Evolutionary conservation across 148 eudicot species (phyloP).

Genomic region (Arctostaphylos glauca): DNA sequence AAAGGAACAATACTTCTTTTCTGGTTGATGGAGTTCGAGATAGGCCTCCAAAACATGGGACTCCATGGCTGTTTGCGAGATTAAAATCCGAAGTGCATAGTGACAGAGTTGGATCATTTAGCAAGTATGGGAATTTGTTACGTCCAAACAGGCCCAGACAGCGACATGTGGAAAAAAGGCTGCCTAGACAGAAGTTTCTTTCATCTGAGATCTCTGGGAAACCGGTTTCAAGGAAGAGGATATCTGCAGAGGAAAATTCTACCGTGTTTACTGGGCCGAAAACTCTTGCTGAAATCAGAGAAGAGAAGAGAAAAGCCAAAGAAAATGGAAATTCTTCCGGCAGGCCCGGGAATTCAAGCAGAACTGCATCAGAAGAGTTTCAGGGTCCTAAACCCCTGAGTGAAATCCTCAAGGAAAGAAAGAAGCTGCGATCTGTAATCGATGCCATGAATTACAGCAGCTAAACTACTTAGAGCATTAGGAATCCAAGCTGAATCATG

Average conservation of each 20-base stretch:
- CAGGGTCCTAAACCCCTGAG: constrained; percentile 49
- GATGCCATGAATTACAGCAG: constrained; percentile 20
- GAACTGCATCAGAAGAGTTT: constrained; percentile 25
- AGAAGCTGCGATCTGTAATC: constrained; percentile 21
- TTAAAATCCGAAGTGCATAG: constrained; percentile 34
- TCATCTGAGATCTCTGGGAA: constrained; percentile 27
- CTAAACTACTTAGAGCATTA: constrained; percentile 5
- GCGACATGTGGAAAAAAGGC: constrained; percentile 30
- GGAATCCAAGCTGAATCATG: constrained; percentile 2
- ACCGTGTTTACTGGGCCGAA: constrained; percentile 42
- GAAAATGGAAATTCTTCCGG: constrained; percentile 16
- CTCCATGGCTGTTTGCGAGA: constrained; percentile 24
- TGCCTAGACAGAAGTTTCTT: constrained; percentile 16
- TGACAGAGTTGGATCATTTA: constrained; percentile 23
- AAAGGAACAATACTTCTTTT: constrained; percentile 23
- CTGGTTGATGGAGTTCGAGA: constrained; percentile 28
- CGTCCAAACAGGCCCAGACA: constrained; percentile 26
- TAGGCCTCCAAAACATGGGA: constrained; percentile 23
- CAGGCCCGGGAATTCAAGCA: constrained; percentile 11
- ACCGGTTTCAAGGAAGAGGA: constrained; percentile 27
- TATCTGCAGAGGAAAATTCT: constrained; percentile 23
- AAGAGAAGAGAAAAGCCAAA: constrained; percentile 36
- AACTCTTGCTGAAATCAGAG: constrained; percentile 47
- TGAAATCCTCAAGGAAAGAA: constrained; percentile 43
- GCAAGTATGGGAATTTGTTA: constrained; percentile 15